These are phyloP conservation scores for Barbarea vulgaris DNA, from an alignment of 345 rosid genomes.

Conservation along the genomic window DNA sequence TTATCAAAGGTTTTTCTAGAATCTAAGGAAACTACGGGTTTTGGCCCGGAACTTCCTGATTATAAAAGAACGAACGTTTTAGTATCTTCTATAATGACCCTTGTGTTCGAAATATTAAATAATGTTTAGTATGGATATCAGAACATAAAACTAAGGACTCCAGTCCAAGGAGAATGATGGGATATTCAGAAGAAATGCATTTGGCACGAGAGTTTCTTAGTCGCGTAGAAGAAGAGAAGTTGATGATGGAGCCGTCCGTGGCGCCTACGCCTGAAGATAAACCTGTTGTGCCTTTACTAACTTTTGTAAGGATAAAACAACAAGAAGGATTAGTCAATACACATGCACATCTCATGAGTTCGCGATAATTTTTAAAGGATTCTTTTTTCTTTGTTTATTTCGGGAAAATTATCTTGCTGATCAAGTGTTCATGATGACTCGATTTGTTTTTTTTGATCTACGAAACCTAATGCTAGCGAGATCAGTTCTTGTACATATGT, in stretches of 20 bases:
- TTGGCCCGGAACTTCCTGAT: not conserved
- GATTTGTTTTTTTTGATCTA: slow-evolving; percentile 4
- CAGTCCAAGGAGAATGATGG: slow-evolving; percentile 37
- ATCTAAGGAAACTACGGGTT: not conserved
- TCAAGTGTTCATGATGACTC: slow-evolving; percentile 16
- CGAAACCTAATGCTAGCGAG: slow-evolving; percentile 12
- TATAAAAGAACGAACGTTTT: not conserved
- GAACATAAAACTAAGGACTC: slow-evolving; percentile 15
- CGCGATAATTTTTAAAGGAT: not conserved
- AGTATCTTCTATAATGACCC: not conserved
- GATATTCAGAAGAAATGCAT: slow-evolving; percentile 30
- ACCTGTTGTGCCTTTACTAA: not conserved
- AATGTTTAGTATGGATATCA: not conserved
- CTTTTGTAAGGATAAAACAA: not conserved
- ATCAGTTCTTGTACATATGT: slow-evolving; percentile 28
- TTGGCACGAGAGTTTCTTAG: slow-evolving; percentile 16
- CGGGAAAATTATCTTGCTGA: not conserved
- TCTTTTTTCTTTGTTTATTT: not conserved
- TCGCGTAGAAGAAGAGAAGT: slow-evolving; percentile 20
- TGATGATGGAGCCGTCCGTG: slow-evolving; percentile 29
- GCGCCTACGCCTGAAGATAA: slow-evolving; percentile 30
- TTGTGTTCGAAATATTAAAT: slow-evolving; percentile 5
- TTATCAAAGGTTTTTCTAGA: not conserved
- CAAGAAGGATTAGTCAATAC: slow-evolving; percentile 2
- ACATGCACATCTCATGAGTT: slow-evolving; percentile 8